Evolutionary conservation across 2,329 filamentous ascomycete species (phyloP), one percentile per base, ranked within the genome.

Genomic region (Trichoderma asperellum): DNA sequence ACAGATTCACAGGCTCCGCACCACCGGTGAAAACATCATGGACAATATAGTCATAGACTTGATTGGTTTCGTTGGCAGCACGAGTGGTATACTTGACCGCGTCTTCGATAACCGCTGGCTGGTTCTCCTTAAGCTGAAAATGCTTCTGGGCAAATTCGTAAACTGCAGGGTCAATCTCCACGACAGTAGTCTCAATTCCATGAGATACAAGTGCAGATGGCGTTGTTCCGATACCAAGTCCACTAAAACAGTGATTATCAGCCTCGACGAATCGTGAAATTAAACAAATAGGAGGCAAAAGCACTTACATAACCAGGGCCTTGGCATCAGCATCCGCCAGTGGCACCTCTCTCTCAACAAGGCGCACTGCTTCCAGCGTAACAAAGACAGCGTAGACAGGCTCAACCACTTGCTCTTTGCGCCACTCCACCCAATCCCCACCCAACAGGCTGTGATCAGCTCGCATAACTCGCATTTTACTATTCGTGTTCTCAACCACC

Each of bases 11-110:
- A 0, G 96, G 96, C 79, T 98, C 96, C 0, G 94, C 94, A 64
- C 96, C 96, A 29, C 96, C 96, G 0, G 96, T 99, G 79, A 99
- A 99, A 29, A 99, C 96, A 74, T 99, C 96, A 79, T 99, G 96
- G 66, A 99, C 86, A 76, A 99, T 96, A 82, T 97, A 98, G 81
- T 97, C 91, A 78, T 91, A 99, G 34, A 83, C 83, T 58, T 83
- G 78, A 8, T 80, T 78, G 68, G 82, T 74, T 34, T 80, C 74
- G 62, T 80, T 76, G 67, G 82, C 82, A 59, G 85, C 76, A 64
- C 80, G 76, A 57, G 83, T 79, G 21, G 88, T 86, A 78, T 89
- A 97, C n/a, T 82, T 81, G 2, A 94, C 88, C 0, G 96, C 96
- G 75, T 99, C 93, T 62, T 90, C 87, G 72, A 98, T 90, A 65